Base-by-base conservation (phyloP, 306 rosid species). In the Acacia melanoxylon region DNA sequence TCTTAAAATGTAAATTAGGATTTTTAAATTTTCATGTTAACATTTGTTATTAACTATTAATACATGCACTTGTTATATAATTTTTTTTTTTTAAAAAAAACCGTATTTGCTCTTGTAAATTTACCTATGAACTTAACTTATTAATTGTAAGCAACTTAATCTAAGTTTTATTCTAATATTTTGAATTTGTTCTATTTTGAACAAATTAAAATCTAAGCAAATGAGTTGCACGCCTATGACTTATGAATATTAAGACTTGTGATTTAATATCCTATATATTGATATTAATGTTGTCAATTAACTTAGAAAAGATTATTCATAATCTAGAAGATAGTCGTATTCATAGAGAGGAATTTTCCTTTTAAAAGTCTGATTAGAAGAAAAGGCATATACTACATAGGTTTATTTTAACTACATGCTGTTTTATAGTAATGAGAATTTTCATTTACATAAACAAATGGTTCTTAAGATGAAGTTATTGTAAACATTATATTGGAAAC, bases 401-500 rank as follows among this genome's bases (percentile, higher is more conserved):
- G 56, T n/a, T 14, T 49, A 15, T 46, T 46, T 33, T 11, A 24
- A 12, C 35, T 6, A 25, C 6, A 51, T 37, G 56, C 58, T 16
- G 42, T 14, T 65, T 77, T 33, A 65, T 48, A 65, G 20, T 48
- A 63, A 17, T 45, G 8, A 48, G 31, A 29, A 14, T 49, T 67
- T 48, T 35, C 75, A 68, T 46, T 51, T 10, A 59, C 8, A 33
- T 46, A 16, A 35, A 48, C 74, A 65, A 31, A 49, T 78, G 35
- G 51, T 33, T 49, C 27, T 67, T 33, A 27, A 66, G 58, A 51
- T 17, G 58, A 6, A 41, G 37, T 40, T 44, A 35, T 45, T 49
- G 10, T 68, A 51, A 48, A 78, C 48, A 68, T 15, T 51, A 51
- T 63, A 78, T 51, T 68, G 76, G 49, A 51, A 8, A 68, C 41